Conservation (phyloP, 352 stramenopile species). For the Globisporangium irregulare region DNA sequence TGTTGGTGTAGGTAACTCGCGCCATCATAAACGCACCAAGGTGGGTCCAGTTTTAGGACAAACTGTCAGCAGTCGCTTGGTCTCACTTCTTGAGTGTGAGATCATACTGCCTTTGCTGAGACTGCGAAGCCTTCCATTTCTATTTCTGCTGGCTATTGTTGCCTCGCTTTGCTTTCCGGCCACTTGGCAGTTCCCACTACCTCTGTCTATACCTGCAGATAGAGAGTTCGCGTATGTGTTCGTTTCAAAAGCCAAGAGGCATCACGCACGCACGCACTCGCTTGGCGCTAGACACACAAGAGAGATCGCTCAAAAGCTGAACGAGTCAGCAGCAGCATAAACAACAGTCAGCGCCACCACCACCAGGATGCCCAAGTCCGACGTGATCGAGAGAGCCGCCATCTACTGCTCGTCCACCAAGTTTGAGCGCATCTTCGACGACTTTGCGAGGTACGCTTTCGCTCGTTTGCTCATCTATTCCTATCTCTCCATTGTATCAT, state of each 20-base stretch:
- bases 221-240: neutral
- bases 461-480: no score
- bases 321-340: neutral
- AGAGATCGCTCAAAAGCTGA: neutral
- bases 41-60: no score
- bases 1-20: no score
- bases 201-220: neutral
- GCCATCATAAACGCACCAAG: no score
- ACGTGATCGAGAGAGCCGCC: constrained; percentile 60
- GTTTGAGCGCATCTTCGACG: constrained; percentile 75
- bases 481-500: no score
- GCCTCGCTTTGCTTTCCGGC: neutral
- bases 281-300: neutral
- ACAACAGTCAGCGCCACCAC: neutral
- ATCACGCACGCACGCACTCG: neutral
- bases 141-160: neutral
- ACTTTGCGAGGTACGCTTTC: constrained; percentile 53
- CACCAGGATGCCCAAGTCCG: constrained; percentile 37
- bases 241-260: constrained; percentile 1
- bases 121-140: neutral
- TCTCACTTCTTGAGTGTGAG: no score
- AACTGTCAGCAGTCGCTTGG: neutral
- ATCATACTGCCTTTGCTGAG: no score
- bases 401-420: constrained; percentile 70
- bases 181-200: no score